phyloP scores from a whole-genome alignment of 345 rosid genomes.

The Excoecaria agallocha region DNA sequence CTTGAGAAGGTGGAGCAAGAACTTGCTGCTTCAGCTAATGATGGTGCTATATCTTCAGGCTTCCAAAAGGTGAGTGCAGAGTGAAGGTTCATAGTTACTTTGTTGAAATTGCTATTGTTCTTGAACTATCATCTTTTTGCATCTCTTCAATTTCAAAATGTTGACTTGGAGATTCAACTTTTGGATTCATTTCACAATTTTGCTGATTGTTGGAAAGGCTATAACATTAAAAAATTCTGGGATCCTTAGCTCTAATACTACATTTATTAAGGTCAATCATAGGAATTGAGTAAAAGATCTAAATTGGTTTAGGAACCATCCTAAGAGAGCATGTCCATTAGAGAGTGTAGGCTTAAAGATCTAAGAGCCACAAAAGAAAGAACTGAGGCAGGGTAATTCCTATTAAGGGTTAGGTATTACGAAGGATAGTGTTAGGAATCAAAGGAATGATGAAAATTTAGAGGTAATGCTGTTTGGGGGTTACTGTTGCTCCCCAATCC shows the following conservation, averaged over 20 bases:
- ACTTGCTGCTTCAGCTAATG: conserved; percentile 75
- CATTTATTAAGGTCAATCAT: neutral
- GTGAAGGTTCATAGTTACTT: conserved; percentile 9
- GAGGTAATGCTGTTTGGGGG: neutral
- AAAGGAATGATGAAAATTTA: neutral
- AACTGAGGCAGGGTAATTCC: neutral
- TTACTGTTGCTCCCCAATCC: neutral
- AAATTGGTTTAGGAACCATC: neutral
- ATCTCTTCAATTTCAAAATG: neutral
- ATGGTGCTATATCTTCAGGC: conserved; percentile 76
- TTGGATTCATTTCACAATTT: neutral
- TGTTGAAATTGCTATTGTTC: conserved; percentile 3
- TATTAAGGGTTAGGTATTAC: neutral
- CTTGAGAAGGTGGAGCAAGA: conserved; percentile 94
- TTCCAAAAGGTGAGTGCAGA: conserved; percentile 73
- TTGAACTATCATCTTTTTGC: neutral
- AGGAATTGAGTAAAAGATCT: neutral
- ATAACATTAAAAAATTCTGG: neutral
- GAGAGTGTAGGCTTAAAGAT: neutral
- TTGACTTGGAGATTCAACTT: neutral
- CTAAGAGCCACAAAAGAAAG: neutral
- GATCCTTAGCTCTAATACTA: neutral
- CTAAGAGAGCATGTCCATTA: neutral
- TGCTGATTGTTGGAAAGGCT: neutral
- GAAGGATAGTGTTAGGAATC: neutral